A percentile compares a stretch with the other conserved stretches of the same genome.
Evolutionary conservation across 2,329 filamentous ascomycete genomes (phyloP).

Genomic region (Allantophomopsis cytisporea): DNA sequence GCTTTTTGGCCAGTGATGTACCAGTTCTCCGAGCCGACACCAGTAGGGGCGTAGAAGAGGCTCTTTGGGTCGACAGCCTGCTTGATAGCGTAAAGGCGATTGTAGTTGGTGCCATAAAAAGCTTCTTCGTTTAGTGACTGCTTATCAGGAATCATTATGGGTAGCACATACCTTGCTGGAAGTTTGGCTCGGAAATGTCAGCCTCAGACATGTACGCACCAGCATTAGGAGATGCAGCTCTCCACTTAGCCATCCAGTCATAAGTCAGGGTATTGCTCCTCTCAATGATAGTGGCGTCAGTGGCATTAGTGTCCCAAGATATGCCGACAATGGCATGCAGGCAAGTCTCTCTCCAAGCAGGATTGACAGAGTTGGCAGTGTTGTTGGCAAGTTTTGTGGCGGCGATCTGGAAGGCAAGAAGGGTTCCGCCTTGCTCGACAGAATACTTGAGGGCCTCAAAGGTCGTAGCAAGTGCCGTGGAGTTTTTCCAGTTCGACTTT

Average conservation of each 20-base stretch:
- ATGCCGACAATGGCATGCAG: constrained; percentile 17
- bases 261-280: constrained; percentile 17
- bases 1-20: constrained; percentile 13
- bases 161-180: not conserved
- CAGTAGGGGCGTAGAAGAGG: constrained; percentile 31
- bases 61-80: constrained; percentile 30
- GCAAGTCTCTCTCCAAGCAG: constrained; percentile 24
- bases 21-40: constrained; percentile 38
- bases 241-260: constrained; percentile 16
- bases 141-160: constrained; percentile 6
- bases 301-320: constrained; percentile 19
- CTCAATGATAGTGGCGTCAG: constrained; percentile 14
- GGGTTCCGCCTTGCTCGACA: constrained; percentile 18
- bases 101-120: constrained; percentile 34
- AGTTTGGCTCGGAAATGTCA: constrained; percentile 12
- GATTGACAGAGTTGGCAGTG: constrained; percentile 22
- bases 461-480: constrained; percentile 7
- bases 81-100: constrained; percentile 29
- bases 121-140: constrained; percentile 1
- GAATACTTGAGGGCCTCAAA: constrained; percentile 12
- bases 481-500: constrained; percentile 11
- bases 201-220: constrained; percentile 38
- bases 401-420: constrained; percentile 18
- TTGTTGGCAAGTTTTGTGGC: constrained; percentile 4
- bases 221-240: constrained; percentile 24